Evolutionary conservation across 345 rosid species (phyloP), one percentile per base, ranked within the genome.

Genomic region (Lenwebbia sp.): DNA sequence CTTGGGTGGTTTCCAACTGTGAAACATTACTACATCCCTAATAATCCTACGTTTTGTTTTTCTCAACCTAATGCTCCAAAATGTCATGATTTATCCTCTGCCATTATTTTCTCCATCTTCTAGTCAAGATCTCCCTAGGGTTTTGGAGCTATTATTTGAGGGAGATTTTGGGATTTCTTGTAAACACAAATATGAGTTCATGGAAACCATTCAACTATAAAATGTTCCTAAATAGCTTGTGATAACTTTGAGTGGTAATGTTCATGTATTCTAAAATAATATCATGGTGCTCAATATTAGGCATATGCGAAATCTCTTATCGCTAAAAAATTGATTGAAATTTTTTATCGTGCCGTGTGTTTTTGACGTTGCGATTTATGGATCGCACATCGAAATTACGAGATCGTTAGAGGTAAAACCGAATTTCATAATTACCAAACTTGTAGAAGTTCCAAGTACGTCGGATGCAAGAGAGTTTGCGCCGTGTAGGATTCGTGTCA

Each of bases 1-100:
- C 21, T 4, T 5, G 13, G 50, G 87, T 85, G 83, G 75, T 26
- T 54, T 76, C 81, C 87, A 85, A 78, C 87, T 78, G 87, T 85
- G 74, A 78, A 54, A 52, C 87, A 54, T 55, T 76, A 37, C 47
- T 54, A 19, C 81, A 19, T 37, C 81, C 81, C 47, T 37, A 37
- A 33, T 21, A 19, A 70, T 37, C 47, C 47, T 70, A 10, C n/a
- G 47, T 44, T 22, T 9, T 19, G 47, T 19, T 37, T 70, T 62
- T 10, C 10, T 70, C 41, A 70, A 70, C 81, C 13, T 11, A 53
- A 2, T 70, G 7, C 26, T 19, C 37, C 21, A 10, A 2, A 0
- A 37, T 37, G 47, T 10, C 81, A 37, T 37, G 47, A 37, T 70
- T 70, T 37, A 37, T 70, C 81, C 81, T 22, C 47, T 10, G 47